Conservation (phyloP, 768 basidiomycete genomes). For the Lactifluus rugatus region DNA sequence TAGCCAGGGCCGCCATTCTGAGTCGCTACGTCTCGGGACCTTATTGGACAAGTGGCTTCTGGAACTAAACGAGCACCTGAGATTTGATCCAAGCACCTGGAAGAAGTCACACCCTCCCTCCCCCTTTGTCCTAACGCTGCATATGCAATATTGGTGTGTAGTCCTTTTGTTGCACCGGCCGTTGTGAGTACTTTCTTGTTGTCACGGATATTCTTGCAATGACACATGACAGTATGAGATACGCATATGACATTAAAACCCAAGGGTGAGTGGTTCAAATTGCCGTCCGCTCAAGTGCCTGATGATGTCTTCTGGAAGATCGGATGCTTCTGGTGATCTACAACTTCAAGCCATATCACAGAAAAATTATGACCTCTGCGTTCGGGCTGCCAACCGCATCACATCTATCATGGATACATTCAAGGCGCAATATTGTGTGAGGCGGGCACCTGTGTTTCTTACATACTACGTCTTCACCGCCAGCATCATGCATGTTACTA, state of each 20-base stretch:
- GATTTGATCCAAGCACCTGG: constrained; percentile 40
- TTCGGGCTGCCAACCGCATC: constrained; percentile 70
- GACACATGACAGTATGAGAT: constrained; percentile 26
- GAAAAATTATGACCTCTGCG: constrained; percentile 65
- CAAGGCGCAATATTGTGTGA: constrained; percentile 51
- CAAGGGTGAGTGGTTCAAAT: constrained; percentile 20
- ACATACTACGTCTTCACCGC: constrained; percentile 77
- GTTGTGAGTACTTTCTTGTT: constrained; percentile 42
- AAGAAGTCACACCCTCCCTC: constrained; percentile 36
- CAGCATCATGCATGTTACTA: constrained; percentile 69
- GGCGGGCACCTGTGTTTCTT: constrained; percentile 56
- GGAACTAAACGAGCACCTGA: constrained; percentile 57
- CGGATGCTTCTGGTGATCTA: constrained; percentile 37
- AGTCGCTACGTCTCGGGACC: constrained; percentile 49
- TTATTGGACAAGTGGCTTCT: constrained; percentile 67
- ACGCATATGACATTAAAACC: constrained; percentile 17
- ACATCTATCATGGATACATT: constrained; percentile 56
- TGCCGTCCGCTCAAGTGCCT: neutral
- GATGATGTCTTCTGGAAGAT: neutral
- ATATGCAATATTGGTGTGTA: constrained; percentile 84
- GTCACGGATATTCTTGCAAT: neutral
- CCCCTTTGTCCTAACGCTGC: constrained; percentile 63
- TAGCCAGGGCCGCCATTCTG: constrained; percentile 44
- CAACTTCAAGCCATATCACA: constrained; percentile 46
- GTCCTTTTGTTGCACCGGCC: constrained; percentile 67